Conservation (phyloP, 805 yeast genomes). For the Spathaspora sp. region DNA sequence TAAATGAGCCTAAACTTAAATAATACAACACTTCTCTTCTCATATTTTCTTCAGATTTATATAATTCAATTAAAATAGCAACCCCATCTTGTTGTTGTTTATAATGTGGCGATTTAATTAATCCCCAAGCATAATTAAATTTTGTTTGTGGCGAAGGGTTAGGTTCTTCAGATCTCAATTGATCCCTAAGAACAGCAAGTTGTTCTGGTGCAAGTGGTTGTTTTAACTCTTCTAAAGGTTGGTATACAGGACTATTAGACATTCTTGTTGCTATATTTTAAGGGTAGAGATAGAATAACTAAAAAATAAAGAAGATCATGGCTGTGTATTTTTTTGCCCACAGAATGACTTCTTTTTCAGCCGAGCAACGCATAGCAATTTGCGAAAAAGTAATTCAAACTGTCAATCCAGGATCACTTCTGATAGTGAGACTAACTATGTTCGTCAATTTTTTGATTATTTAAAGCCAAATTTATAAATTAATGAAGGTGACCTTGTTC, state of each 20-base stretch:
- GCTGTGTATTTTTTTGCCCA: constrained; percentile 51
- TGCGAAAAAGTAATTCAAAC: too few relatives aligned
- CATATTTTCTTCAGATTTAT: constrained; percentile 74
- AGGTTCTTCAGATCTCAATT: constrained; percentile 78
- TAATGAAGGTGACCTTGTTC: too few relatives aligned
- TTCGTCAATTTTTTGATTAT: too few relatives aligned
- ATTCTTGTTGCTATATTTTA: not conserved
- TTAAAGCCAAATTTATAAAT: too few relatives aligned
- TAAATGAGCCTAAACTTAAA: constrained; percentile 81
- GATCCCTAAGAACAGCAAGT: constrained; percentile 69
- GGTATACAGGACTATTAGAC: constrained; percentile 19
- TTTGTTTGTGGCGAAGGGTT: constrained; percentile 76
- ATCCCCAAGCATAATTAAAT: constrained; percentile 96
- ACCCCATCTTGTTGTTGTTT: constrained; percentile 78
- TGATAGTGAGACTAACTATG: too few relatives aligned
- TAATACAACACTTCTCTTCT: constrained; percentile 89
- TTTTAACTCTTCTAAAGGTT: constrained; percentile 40
- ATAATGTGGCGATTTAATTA: constrained; percentile 64
- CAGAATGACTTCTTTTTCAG: too few relatives aligned
- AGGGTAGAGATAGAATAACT: not conserved
- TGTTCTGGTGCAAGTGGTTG: constrained; percentile 69
- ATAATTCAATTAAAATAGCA: constrained; percentile 63
- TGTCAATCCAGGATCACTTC: too few relatives aligned
- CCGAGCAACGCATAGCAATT: too few relatives aligned
- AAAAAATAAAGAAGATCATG: constrained; percentile 42